These are phyloP conservation scores for Hanseniaspora lachancei DNA, from an alignment of 805 yeast species.

Conservation along the genomic window DNA sequence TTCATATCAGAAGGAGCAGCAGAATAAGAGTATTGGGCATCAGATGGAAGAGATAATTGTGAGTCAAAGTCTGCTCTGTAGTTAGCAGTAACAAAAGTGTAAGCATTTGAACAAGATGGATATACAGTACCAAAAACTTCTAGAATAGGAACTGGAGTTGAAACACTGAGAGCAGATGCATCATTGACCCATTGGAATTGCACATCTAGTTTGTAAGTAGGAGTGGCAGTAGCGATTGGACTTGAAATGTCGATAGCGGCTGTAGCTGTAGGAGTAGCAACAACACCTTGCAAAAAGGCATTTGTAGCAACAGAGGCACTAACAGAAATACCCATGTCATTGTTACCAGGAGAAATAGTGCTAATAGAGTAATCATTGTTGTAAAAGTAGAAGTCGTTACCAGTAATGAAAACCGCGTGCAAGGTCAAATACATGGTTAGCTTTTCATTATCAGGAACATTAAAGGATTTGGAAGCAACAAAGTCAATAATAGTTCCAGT, in stretches of 20 bases:
- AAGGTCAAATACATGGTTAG: constrained; percentile 2
- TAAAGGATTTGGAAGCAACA: constrained; percentile 4
- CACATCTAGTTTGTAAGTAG: not conserved
- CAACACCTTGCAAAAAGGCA: constrained; percentile 1
- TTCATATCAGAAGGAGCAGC: constrained; percentile 14
- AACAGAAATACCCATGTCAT: constrained; percentile 2
- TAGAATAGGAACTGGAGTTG: constrained; percentile 1
- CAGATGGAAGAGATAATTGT: not conserved
- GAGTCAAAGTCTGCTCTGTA: constrained; percentile 2
- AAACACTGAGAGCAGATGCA: not conserved
- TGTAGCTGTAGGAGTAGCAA: not conserved
- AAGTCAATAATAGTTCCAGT: constrained; percentile 1
- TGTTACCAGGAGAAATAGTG: constrained; percentile 5
- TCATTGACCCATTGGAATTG: constrained; percentile 6
- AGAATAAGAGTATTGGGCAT: constrained; percentile 9
- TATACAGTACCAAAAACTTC: constrained; percentile 7
- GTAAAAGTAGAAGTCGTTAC: constrained; percentile 9
- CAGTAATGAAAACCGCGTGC: constrained; percentile 3
- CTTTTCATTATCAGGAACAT: constrained; percentile 1
- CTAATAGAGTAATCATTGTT: not conserved
- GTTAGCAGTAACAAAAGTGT: constrained; percentile 5
- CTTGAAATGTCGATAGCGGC: not conserved
- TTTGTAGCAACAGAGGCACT: constrained; percentile 5
- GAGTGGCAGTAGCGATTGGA: not conserved
- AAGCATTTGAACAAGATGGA: constrained; percentile 7